Conservation (phyloP, 352 stramenopile genomes). For the Phytophthora nicotianae region DNA sequence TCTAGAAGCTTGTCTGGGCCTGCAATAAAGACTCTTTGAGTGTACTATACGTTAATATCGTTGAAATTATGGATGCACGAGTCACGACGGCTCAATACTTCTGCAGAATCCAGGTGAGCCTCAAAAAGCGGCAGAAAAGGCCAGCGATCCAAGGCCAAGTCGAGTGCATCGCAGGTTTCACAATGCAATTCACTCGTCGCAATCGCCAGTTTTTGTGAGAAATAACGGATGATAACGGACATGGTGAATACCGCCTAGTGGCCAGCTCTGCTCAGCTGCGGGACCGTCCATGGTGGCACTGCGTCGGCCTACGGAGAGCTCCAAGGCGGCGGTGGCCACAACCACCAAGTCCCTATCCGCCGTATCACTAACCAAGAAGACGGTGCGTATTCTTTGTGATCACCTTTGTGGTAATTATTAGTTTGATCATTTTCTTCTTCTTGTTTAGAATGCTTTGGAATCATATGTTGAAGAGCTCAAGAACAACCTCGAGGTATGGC, state of each 20-base stretch:
- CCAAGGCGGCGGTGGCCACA: conserved; percentile 45
- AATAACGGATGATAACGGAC: conserved; percentile 28
- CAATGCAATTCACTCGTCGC: too few relatives aligned
- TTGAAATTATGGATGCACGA: too few relatives aligned
- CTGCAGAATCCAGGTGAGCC: too few relatives aligned
- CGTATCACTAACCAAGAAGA: conserved; percentile 66
- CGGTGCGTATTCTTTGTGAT: conserved; percentile 27
- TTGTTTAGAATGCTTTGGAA: conserved; percentile 48
- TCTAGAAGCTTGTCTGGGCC: too few relatives aligned
- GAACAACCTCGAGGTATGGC: conserved; percentile 52
- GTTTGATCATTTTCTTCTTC: not conserved
- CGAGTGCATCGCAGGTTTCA: not conserved
- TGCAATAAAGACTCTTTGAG: too few relatives aligned
- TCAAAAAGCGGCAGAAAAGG: not conserved
- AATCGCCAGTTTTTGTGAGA: not conserved
- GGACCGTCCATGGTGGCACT: conserved; percentile 24
- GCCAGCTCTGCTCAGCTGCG: not conserved
- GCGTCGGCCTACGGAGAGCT: conserved; percentile 49
- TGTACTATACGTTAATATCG: too few relatives aligned
- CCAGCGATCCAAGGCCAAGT: conserved; percentile 1
- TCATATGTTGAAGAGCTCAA: conserved; percentile 63
- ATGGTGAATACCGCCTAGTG: not conserved
- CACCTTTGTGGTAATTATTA: too few relatives aligned
- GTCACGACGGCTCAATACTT: conserved; percentile 3
- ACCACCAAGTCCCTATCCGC: conserved; percentile 64